Base-by-base conservation (phyloP, 139 green algal species). In the Tetratostichococcus sp. region DNA sequence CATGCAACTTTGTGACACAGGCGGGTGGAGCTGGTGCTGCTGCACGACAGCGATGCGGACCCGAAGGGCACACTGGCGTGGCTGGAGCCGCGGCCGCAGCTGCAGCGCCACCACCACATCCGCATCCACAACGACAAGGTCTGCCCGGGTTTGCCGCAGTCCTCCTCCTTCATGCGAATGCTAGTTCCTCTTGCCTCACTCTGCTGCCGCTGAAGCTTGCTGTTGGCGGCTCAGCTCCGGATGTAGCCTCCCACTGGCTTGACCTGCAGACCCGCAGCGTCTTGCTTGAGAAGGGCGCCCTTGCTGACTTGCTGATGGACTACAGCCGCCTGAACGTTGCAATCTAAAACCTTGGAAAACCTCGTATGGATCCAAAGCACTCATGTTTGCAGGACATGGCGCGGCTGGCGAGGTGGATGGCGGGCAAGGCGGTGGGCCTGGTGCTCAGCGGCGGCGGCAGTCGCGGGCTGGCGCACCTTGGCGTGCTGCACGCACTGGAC, bases 31-130 rank as follows among this genome's bases (percentile, higher is more conserved):
- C 77, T 93, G 72, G 84, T 92, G 70, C 35, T 93, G 57, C 69
- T 93, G 71, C 86, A 93, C 71, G 30, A 34, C 16, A 21, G 67
- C 11, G 75, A 75, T 25, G 28, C 35, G 30, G 57, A 81, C 28
- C 84, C 88, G 1, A 34, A 30, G 0, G 83, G 83, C 35, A 93
- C 88, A 5, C 50, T 67, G 6, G 77, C 71, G 0, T 91, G 88
- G 88, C 80, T 93, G 35, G 50, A 70, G 11, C 21, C 58, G 25
- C 80, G 88, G 4, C 85, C 88, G 28, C 74, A 82, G 42, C 70
- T 94, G 69, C 79, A 80, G 4, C 77, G 89, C 30, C 89, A 94
- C 76, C 89, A 94, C 77, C 89, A 94, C 84, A 73, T 90, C 22
- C 79, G 87, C 19, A 77, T 88, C 0, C 70, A 59, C 11, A 50